These are phyloP conservation scores for Hyaloscypha variabilis DNA, from an alignment of 495 filamentous ascomycete genomes.

Conservation along the genomic window DNA sequence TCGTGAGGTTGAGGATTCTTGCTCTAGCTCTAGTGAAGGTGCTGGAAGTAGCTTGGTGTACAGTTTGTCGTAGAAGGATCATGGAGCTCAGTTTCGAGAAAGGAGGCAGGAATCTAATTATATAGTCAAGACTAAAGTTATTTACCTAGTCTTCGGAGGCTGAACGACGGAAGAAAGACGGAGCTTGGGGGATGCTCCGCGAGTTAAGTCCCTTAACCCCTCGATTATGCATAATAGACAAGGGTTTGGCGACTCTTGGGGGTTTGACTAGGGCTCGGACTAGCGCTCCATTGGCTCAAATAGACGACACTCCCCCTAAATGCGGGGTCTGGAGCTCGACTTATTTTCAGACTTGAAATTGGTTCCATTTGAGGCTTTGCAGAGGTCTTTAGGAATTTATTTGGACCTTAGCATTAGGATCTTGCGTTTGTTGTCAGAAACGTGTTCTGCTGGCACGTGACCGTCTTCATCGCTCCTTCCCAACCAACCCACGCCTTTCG, in stretches of 20 bases:
- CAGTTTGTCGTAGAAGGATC: neutral
- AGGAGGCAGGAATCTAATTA: too few relatives aligned
- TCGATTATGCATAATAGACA: neutral
- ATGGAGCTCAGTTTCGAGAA: neutral
- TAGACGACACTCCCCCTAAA: neutral
- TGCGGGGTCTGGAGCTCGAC: neutral
- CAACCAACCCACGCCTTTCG: neutral
- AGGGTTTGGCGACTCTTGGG: neutral
- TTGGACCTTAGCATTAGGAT: too few relatives aligned
- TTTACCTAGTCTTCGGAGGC: too few relatives aligned
- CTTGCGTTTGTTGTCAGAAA: conserved; percentile 3
- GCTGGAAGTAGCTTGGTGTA: neutral
- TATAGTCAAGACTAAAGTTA: too few relatives aligned
- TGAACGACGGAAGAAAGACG: too few relatives aligned
- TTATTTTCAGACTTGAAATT: neutral
- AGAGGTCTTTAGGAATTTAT: too few relatives aligned
- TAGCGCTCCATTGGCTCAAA: neutral
- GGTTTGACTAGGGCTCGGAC: too few relatives aligned
- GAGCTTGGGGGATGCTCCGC: too few relatives aligned
- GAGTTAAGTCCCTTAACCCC: neutral
- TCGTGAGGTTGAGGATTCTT: too few relatives aligned
- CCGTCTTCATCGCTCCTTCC: neutral
- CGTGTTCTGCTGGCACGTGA: neutral
- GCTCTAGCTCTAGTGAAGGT: neutral
- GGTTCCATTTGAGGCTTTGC: neutral